Conservation (phyloP, 169 alveolate genomes). For the Cyclospora cayetanensis region DNA sequence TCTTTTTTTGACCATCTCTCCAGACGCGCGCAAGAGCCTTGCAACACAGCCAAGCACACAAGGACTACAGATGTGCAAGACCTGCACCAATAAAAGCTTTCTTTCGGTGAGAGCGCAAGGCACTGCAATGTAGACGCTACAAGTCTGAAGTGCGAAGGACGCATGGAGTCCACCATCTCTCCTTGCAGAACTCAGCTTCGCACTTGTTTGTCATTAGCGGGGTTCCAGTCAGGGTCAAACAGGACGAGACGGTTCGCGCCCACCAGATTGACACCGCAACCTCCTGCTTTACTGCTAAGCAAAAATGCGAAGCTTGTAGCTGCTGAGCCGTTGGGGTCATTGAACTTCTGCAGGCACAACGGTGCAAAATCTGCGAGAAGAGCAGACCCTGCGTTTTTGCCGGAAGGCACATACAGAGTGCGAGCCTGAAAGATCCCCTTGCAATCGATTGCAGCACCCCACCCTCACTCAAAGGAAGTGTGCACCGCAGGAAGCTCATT, state of each 20-base stretch:
- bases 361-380: background rate
- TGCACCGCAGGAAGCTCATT: background rate
- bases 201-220: constrained; percentile 98
- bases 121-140: background rate
- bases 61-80: background rate
- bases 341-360: constrained; percentile 76
- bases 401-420: background rate
- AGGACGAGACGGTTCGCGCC: constrained; percentile 97
- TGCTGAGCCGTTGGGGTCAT: constrained; percentile 82
- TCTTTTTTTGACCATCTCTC: constrained; percentile 98
- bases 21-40: constrained; percentile 96
- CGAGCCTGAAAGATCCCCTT: background rate
- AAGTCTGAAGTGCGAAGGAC: background rate
- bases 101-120: background rate
- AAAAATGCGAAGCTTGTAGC: constrained; percentile 91
- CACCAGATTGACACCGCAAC: constrained; percentile 97
- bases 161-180: no score
- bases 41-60: background rate
- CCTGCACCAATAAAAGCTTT: background rate
- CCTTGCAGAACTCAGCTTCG: no score
- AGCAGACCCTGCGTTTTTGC: background rate
- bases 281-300: constrained; percentile 98
- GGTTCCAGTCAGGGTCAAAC: constrained; percentile 99
- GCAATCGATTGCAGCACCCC: background rate
- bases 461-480: background rate